These are phyloP conservation scores for Pseudocercospora pini-densiflorae DNA, from an alignment of 2,329 filamentous ascomycete species.

Conservation along the genomic window DNA sequence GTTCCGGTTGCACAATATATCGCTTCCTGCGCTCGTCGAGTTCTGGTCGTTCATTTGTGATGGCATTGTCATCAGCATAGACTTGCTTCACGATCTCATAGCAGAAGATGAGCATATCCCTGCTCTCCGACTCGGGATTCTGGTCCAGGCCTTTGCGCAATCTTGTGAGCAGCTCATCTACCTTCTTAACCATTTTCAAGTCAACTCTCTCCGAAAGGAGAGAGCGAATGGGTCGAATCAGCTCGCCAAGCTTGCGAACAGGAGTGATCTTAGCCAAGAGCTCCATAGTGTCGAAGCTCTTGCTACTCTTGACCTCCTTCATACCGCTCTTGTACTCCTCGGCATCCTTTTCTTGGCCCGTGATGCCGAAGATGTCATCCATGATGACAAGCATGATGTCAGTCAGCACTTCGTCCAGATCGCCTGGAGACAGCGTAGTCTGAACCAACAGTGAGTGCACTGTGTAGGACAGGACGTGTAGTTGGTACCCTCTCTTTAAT, in stretches of 20 bases:
- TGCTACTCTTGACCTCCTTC: slow-evolving; percentile 98
- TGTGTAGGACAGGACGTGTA: slow-evolving; percentile 94
- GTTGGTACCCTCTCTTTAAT: slow-evolving; percentile 83
- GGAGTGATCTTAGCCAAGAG: slow-evolving; percentile 83
- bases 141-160: slow-evolving; percentile 82
- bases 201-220: slow-evolving; percentile 85
- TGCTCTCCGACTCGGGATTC: slow-evolving; percentile 77
- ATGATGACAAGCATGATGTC: slow-evolving; percentile 84
- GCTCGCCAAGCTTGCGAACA: slow-evolving; percentile 70
- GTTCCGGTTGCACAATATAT: slow-evolving; percentile 78
- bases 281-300: slow-evolving; percentile 98
- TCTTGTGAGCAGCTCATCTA: slow-evolving; percentile 84
- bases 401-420: slow-evolving; percentile 84
- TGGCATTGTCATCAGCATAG: slow-evolving; percentile 56
- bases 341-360: slow-evolving; percentile 94
- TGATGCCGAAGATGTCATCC: slow-evolving; percentile 94
- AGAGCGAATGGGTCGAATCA: slow-evolving; percentile 77
- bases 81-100: slow-evolving; percentile 92
- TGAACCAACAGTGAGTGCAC: slow-evolving; percentile 87
- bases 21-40: slow-evolving; percentile 29
- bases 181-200: slow-evolving; percentile 80
- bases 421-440: slow-evolving; percentile 61
- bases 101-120: slow-evolving; percentile 89
- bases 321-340: slow-evolving; percentile 94
- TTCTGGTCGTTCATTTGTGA: slow-evolving; percentile 33